Percentiles rank a stretch among this genome's conserved stretches.
These are phyloP conservation scores for Datisca glomerata DNA, from an alignment of 306 rosid species.

Conservation along the genomic window DNA sequence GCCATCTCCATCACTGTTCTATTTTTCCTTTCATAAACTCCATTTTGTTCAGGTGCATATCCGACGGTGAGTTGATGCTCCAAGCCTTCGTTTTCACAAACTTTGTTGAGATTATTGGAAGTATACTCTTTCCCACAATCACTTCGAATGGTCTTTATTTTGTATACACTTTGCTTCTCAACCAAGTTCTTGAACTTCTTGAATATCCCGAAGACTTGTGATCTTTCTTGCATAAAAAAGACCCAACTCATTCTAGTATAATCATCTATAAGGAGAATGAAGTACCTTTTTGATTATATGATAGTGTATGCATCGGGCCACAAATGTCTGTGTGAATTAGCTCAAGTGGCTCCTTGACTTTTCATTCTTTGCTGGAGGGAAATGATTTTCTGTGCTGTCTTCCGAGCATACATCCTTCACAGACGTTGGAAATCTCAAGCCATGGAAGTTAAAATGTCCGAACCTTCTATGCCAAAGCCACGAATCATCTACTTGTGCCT, in stretches of 20 bases:
- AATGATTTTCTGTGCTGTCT: not conserved
- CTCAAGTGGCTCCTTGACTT: not conserved
- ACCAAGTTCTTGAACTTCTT: not conserved
- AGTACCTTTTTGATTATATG: not conserved
- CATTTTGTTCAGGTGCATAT: not conserved
- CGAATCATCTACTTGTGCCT: not conserved
- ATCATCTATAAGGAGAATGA: not conserved
- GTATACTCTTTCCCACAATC: not conserved
- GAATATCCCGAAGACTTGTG: not conserved
- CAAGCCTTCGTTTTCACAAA: no score
- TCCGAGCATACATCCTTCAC: not conserved
- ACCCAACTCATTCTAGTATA: not conserved
- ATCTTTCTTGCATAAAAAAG: not conserved
- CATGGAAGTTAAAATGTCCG: no score
- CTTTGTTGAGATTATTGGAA: not conserved
- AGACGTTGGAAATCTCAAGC: no score
- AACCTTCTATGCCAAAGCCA: not conserved
- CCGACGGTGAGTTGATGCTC: no score
- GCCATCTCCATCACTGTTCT: not conserved
- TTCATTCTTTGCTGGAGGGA: not conserved
- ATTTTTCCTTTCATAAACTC: not conserved
- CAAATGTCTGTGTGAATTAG: not conserved
- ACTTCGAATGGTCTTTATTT: not conserved
- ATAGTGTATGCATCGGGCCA: not conserved
- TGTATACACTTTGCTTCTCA: constrained; percentile 1